These are phyloP conservation scores for Mallotus japonicus DNA, from an alignment of 441 rosid species.

Conservation along the genomic window DNA sequence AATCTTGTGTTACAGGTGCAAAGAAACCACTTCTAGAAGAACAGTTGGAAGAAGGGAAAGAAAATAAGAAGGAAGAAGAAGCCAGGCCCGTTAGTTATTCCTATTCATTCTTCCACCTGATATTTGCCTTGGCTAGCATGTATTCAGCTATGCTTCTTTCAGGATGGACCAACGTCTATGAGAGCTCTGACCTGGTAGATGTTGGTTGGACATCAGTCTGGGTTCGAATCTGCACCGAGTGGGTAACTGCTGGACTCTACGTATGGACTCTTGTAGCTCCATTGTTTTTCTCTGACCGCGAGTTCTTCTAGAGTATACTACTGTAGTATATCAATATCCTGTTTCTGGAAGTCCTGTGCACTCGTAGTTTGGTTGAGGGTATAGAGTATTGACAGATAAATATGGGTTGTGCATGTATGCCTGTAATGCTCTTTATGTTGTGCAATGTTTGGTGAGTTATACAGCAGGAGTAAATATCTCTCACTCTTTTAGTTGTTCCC, in stretches of 20 bases:
- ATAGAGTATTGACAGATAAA: background rate
- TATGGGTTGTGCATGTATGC: background rate
- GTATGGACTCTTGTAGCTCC: slow-evolving; percentile 87
- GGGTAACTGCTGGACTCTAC: slow-evolving; percentile 83
- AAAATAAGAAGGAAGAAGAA: slow-evolving; percentile 45
- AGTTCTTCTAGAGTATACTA: slow-evolving; percentile 41
- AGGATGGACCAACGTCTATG: slow-evolving; percentile 80
- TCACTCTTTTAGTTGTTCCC: too few relatives aligned
- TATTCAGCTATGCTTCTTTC: slow-evolving; percentile 96
- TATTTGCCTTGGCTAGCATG: slow-evolving; percentile 97
- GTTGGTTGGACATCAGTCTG: slow-evolving; percentile 99
- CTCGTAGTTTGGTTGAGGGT: background rate
- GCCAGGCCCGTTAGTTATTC: slow-evolving; percentile 76
- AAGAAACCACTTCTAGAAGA: slow-evolving; percentile 64
- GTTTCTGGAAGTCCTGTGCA: background rate
- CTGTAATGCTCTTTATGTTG: background rate
- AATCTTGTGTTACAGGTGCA: slow-evolving; percentile 41
- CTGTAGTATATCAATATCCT: background rate
- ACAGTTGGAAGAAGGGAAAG: slow-evolving; percentile 61
- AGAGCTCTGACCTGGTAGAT: slow-evolving; percentile 70
- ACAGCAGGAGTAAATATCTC: too few relatives aligned
- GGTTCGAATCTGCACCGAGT: slow-evolving; percentile 88
- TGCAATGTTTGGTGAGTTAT: background rate
- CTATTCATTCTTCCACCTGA: slow-evolving; percentile 86
- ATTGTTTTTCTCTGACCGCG: slow-evolving; percentile 61